Evolutionary conservation across 1,139 yeast species (phyloP), one percentile per base, ranked within the genome.

Genomic region (Nakaseomyces sp.): DNA sequence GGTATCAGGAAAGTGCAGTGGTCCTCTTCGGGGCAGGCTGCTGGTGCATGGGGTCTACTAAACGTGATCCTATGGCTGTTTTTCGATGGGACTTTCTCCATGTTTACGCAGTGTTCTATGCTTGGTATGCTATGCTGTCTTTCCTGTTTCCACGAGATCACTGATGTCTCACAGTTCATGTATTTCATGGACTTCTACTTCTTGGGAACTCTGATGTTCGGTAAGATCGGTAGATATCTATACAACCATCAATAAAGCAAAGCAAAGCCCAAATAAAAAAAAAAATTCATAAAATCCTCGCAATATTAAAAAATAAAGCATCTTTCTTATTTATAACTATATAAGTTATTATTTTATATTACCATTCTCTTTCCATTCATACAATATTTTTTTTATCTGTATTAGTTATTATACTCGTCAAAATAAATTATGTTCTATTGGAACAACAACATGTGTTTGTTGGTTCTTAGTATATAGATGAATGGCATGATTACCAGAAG

Each of bases 1-100:
- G 95, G 94, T 18, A 75, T 88, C 38, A 75, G 93, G 50, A 82
- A 82, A 54, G 73, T 86, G 40, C 82, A 82, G 51, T 87, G 95
- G 95, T 68, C 74, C 37, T 77, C 88, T 0, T 75, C 86, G 16
- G 65, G 81, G 37, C 95, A 87, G 58, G 86, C 87, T 4, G 77
- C 89, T 5, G 69, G 77, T 38, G 74, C 82, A 5, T 85, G 94
- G 87, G 73, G 83, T 4, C 67, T 81, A 42, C 71, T 86, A 46
- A 85, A 84, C 64, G 83, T 93, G 0, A 77, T 86, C 13, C 68
- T 88, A 47, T 88, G 96, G 95, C 66, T 79, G 46, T 67, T 84
- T 40, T 71, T 87, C 45, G 96, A 88, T 61, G 82, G 88, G 2
- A 77, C 95, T 1, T 54, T 77, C 10, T 74, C 77, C 42, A 89